phyloP scores from a whole-genome alignment of 2,329 filamentous ascomycete genomes.

The Exophiala lecanii-corni region DNA sequence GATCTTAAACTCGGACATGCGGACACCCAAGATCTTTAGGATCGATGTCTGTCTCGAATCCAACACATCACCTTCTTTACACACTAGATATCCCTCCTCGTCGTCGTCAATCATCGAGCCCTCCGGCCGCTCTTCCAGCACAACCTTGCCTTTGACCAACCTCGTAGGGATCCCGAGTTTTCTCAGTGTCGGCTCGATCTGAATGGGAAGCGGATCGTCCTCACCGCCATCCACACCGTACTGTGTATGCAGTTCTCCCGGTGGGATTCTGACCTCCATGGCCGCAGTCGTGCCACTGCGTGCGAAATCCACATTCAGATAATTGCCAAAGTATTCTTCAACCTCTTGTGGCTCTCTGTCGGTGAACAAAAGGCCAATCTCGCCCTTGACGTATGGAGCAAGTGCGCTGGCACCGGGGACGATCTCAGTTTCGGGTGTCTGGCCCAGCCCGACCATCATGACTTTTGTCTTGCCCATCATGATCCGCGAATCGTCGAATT shows the following conservation, averaged over 20 bases:
- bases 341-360: conserved; percentile 67
- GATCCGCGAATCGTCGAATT: conserved; percentile 49
- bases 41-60: conserved; percentile 90
- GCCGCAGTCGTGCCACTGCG: conserved; percentile 74
- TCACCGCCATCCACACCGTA: conserved; percentile 57
- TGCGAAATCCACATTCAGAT: conserved; percentile 80
- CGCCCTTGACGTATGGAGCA: conserved; percentile 66
- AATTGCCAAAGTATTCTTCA: conserved; percentile 65
- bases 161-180: conserved; percentile 85
- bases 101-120: conserved; percentile 37
- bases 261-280: conserved; percentile 73
- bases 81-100: conserved; percentile 64
- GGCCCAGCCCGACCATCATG: conserved; percentile 91
- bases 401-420: conserved; percentile 72
- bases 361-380: conserved; percentile 87
- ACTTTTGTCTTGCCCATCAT: conserved; percentile 99
- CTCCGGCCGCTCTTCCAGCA: conserved; percentile 55
- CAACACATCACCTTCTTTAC: conserved; percentile 75
- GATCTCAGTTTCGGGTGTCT: conserved; percentile 70
- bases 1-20: conserved; percentile 85
- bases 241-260: conserved; percentile 71
- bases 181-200: conserved; percentile 82
- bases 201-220: conserved; percentile 82
- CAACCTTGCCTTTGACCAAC: conserved; percentile 82
- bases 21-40: conserved; percentile 88